phyloP scores from a whole-genome alignment of 2,329 filamentous ascomycete genomes.

The Monilinia fructicola region DNA sequence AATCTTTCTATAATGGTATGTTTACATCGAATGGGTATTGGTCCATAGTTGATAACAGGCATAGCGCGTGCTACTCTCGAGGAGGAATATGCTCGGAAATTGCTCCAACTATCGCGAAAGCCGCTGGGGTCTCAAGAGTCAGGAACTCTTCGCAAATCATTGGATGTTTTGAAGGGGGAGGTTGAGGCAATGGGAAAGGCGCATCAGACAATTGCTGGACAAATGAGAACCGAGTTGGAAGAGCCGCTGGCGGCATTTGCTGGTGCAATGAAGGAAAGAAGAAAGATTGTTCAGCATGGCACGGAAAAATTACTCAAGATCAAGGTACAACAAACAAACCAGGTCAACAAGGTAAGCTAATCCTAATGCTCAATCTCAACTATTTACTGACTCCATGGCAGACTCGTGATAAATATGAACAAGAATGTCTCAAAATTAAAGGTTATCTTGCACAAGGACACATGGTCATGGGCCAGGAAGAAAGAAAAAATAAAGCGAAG shows the following conservation, averaged over 20 bases:
- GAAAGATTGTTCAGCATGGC: conserved; percentile 92
- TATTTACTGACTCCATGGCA: conserved; percentile 41
- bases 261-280: conserved; percentile 91
- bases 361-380: conserved; percentile 24
- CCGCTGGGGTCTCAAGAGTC: conserved; percentile 83
- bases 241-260: conserved; percentile 90
- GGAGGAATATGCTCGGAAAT: conserved; percentile 91
- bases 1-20: conserved; percentile 81
- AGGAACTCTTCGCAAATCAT: conserved; percentile 77
- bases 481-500: conserved; percentile 98
- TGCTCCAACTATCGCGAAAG: conserved; percentile 83
- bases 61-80: conserved; percentile 87
- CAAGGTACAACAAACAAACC: conserved; percentile 86
- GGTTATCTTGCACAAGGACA: conserved; percentile 97
- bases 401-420: conserved; percentile 92
- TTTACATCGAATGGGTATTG: conserved; percentile 22
- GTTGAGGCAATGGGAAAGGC: conserved; percentile 92
- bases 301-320: conserved; percentile 93
- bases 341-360: conserved; percentile 78
- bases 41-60: conserved; percentile 8
- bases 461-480: conserved; percentile 99
- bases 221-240: conserved; percentile 96
- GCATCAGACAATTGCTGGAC: conserved; percentile 81
- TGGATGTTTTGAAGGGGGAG: conserved; percentile 86
- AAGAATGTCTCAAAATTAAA: conserved; percentile 97